Percentiles rank a stretch among this genome's conserved stretches.
Evolutionary conservation across 2,329 filamentous ascomycete genomes (phyloP).

Genomic region (Verticillium nonalfalfae): DNA sequence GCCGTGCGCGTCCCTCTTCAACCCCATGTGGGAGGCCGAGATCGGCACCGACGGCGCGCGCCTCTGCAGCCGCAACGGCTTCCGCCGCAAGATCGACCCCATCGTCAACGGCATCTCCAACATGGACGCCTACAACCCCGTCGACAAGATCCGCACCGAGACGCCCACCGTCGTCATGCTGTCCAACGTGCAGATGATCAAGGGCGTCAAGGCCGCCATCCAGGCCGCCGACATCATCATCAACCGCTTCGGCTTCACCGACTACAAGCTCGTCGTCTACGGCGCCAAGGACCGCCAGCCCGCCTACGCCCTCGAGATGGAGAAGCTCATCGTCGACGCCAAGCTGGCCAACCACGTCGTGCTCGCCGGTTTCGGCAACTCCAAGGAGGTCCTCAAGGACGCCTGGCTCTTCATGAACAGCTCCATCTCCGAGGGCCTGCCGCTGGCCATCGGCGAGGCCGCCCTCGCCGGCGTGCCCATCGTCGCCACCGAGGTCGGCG

Average conservation of each 20-base stretch:
- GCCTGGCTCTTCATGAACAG: slow-evolving; percentile 54
- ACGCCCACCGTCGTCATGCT: slow-evolving; percentile 59
- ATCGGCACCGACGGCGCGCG: slow-evolving; percentile 52
- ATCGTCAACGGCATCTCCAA: slow-evolving; percentile 61
- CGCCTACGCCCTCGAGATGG: slow-evolving; percentile 52
- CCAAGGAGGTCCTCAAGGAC: slow-evolving; percentile 46
- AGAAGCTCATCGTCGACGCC: slow-evolving; percentile 50
- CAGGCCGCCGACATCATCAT: slow-evolving; percentile 59
- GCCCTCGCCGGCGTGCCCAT: slow-evolving; percentile 49
- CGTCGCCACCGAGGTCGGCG: slow-evolving; percentile 50
- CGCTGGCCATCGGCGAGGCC: slow-evolving; percentile 52
- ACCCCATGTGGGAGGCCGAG: slow-evolving; percentile 57
- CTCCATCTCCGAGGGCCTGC: slow-evolving; percentile 48
- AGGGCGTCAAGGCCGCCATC: slow-evolving; percentile 60
- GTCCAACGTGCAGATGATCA: slow-evolving; percentile 53
- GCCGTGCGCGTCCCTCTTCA: slow-evolving; percentile 56
- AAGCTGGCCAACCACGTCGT: slow-evolving; percentile 43
- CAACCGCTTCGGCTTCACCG: slow-evolving; percentile 59
- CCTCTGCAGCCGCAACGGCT: slow-evolving; percentile 49
- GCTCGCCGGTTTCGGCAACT: slow-evolving; percentile 50
- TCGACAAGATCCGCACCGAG: slow-evolving; percentile 51
- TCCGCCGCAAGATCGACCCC: slow-evolving; percentile 55
- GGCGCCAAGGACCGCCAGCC: slow-evolving; percentile 58
- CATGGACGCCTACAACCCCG: slow-evolving; percentile 56
- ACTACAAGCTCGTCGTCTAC: slow-evolving; percentile 57